phyloP scores from a whole-genome alignment of 179 eudicot genomes.

The Silene noctiflora region DNA sequence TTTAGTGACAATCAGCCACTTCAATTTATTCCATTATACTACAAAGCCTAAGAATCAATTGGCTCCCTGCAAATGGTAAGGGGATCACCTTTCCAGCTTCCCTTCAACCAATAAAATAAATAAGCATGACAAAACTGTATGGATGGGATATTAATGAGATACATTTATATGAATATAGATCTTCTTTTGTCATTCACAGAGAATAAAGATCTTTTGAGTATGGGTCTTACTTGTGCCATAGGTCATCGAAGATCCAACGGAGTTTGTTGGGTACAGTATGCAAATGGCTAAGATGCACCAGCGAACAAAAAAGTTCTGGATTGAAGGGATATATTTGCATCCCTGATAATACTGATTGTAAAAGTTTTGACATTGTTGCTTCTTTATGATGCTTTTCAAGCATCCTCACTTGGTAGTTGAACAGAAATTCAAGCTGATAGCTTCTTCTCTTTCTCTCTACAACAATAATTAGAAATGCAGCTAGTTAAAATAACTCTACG shows the following conservation, averaged over 20 bases:
- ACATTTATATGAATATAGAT: neutral
- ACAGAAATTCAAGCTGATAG: slow-evolving; percentile 60
- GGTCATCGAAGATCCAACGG: slow-evolving; percentile 66
- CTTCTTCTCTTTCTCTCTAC: slow-evolving; percentile 80
- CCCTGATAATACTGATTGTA: slow-evolving; percentile 64
- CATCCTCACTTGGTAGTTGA: slow-evolving; percentile 61
- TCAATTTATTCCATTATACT: neutral
- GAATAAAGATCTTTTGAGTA: neutral
- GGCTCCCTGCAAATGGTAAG: neutral
- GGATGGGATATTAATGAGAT: neutral
- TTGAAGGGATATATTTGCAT: slow-evolving; percentile 73
- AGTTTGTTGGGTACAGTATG: slow-evolving; percentile 70
- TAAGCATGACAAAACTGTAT: neutral
- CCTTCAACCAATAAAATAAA: slow-evolving; percentile 2
- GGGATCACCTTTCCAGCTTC: neutral
- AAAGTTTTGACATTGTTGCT: slow-evolving; percentile 45
- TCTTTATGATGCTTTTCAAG: slow-evolving; percentile 57
- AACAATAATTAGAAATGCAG: slow-evolving; percentile 13
- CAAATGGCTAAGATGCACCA: slow-evolving; percentile 58
- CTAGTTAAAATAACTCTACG: neutral
- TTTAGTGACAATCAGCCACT: neutral
- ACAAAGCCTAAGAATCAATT: slow-evolving; percentile 1
- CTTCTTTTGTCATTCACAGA: neutral
- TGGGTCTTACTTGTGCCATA: slow-evolving; percentile 60
- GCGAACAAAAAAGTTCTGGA: slow-evolving; percentile 53